Base-by-base conservation (phyloP, 306 rosid species). In the Lupinus albus region DNA sequence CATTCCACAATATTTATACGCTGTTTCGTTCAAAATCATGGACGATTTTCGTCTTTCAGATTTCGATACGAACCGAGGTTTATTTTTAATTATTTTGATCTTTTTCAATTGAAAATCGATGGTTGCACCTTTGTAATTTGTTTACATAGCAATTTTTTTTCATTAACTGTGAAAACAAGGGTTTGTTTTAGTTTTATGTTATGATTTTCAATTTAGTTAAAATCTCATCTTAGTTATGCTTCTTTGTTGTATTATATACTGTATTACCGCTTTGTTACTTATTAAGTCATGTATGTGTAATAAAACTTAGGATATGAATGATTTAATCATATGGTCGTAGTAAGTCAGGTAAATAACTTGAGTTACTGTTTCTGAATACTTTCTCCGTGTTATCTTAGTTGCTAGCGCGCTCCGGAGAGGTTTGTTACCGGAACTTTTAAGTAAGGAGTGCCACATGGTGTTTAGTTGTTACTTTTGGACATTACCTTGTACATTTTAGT, bases 101-200 rank as follows among this genome's bases (percentile, higher is more conserved):
- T 39, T 52, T 2, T 62, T 72, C 15, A 11, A 11, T 32, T 67
- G 67, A 59, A n/a, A 67, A 61, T 61, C 20, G 46, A 21, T 20
- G 12, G 13, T 30, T 65, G 64, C 47, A 42, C 13, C 47, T 11
- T 55, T 55, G 36, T 41, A 4, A 42, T 42, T n/a, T 11, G 36
- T 57, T 32, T 44, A 47, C 12, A 13, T 14, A 28, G 17, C 56
- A 73, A 45, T 4, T 57, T 57, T 30, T 70, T 4, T 30, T 8
- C 12, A 70, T 30, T 46, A 57, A 59, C 60, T 41, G 64, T 70
- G 53, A 66, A 57, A 72, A 70, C 21, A 21, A 45, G 10, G 71
- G 41, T 12, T 33, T 32, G 18, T 21, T 64, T 9, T 38, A 11
- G 61, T 60, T 55, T 58, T 64, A n/a, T 36, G 1, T 48, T 52